A percentile compares a stretch with the other conserved stretches of the same genome.
Evolutionary conservation across 2,329 filamentous ascomycete species (phyloP).

Genomic region (Aspergillus glaucus): DNA sequence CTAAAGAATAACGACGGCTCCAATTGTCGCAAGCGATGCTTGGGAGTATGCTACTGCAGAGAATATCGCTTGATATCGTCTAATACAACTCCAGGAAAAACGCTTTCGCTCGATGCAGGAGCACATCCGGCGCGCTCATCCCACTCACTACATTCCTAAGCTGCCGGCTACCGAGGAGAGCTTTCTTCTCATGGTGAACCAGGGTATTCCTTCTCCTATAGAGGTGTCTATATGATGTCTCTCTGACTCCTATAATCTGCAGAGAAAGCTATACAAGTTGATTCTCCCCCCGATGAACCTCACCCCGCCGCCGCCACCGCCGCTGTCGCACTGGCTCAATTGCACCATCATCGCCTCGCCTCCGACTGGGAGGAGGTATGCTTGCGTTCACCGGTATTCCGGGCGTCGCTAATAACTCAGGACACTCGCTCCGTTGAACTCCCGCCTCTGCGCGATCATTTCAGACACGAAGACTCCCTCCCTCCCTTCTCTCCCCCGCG

Average conservation of each 20-base stretch:
- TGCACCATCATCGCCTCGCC: slow-evolving; percentile 71
- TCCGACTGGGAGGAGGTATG: slow-evolving; percentile 58
- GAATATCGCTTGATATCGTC: slow-evolving; percentile 4
- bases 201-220: background rate
- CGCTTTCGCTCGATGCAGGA: slow-evolving; percentile 98
- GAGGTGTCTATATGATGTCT: too few relatives aligned
- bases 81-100: slow-evolving; percentile 62
- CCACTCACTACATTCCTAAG: slow-evolving; percentile 95
- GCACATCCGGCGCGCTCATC: slow-evolving; percentile 94
- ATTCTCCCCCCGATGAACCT: slow-evolving; percentile 66
- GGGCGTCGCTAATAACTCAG: background rate
- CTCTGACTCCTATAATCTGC: slow-evolving; percentile 25
- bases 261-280: slow-evolving; percentile 62
- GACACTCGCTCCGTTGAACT: slow-evolving; percentile 56
- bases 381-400: background rate
- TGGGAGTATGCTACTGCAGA: slow-evolving; percentile 69
- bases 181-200: slow-evolving; percentile 81
- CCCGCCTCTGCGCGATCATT: slow-evolving; percentile 60
- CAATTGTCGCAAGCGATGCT: slow-evolving; percentile 93
- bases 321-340: slow-evolving; percentile 77
- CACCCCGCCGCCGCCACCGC: slow-evolving; percentile 66
- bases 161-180: slow-evolving; percentile 96
- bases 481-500: slow-evolving; percentile 55
- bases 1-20: slow-evolving; percentile 94
- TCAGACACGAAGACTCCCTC: slow-evolving; percentile 67